phyloP scores from a whole-genome alignment of 2,329 filamentous ascomycete species.

The Pseudocercospora pini-densiflorae region DNA sequence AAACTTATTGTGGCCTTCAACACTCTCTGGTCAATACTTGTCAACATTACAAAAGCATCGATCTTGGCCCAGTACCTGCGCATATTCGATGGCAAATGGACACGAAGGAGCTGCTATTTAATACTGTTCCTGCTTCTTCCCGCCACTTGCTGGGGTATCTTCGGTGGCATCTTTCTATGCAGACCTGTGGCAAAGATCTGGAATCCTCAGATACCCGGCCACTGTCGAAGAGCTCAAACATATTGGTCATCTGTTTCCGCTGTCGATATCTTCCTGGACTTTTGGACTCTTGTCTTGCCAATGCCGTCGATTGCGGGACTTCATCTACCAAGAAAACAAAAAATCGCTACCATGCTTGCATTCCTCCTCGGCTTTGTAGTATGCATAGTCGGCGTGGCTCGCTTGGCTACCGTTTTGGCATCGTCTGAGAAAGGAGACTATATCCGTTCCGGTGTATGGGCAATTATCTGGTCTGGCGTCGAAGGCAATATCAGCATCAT shows the following conservation, averaged over 20 bases:
- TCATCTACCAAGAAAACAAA: conserved; percentile 49
- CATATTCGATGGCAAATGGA: conserved; percentile 46
- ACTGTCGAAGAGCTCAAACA: conserved; percentile 45
- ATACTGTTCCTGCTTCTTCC: conserved; percentile 42
- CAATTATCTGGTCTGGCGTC: conserved; percentile 47
- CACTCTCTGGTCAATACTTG: conserved; percentile 39
- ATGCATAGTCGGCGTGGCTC: conserved; percentile 33
- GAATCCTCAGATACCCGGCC: conserved; percentile 37
- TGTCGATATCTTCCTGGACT: conserved; percentile 51
- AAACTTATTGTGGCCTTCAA: conserved; percentile 41
- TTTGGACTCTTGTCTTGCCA: conserved; percentile 51
- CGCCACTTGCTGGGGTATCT: conserved; percentile 38
- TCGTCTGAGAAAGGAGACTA: conserved; percentile 29
- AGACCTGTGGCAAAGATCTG: conserved; percentile 48
- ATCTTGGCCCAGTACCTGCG: conserved; percentile 56
- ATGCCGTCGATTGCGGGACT: conserved; percentile 49
- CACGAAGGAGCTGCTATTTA: conserved; percentile 44
- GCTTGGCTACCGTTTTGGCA: conserved; percentile 32
- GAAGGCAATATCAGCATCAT: conserved; percentile 52
- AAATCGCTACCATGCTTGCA: conserved; percentile 46
- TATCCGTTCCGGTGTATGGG: conserved; percentile 44
- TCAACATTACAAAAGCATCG: conserved; percentile 51
- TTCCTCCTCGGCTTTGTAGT: conserved; percentile 50
- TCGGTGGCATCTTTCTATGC: conserved; percentile 50
- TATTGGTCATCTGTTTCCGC: conserved; percentile 52